These are phyloP conservation scores for Helichrysum umbraculigerum DNA, from an alignment of 129 eudicot genomes.

Conservation along the genomic window DNA sequence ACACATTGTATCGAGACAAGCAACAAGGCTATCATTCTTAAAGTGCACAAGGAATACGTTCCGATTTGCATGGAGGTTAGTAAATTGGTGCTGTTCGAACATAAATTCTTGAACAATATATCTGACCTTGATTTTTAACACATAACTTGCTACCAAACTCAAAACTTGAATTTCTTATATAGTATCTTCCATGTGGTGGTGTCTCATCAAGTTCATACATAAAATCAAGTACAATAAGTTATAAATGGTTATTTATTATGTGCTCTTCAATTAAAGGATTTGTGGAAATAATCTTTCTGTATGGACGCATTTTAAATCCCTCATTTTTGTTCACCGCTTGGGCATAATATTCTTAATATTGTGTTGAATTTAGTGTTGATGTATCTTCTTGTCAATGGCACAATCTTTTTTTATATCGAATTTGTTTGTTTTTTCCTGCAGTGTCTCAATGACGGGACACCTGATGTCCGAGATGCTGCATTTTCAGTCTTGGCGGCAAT, in stretches of 20 bases:
- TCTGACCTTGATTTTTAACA: neutral
- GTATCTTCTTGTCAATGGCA: neutral
- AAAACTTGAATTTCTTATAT: neutral
- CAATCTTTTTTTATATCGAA: neutral
- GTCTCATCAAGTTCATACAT: neutral
- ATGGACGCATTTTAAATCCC: neutral
- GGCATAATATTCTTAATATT: neutral
- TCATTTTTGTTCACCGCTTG: neutral
- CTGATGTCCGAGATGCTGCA: conserved; percentile 99
- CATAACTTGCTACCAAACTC: neutral
- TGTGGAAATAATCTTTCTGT: neutral
- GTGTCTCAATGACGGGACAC: conserved; percentile 98
- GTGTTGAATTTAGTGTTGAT: neutral
- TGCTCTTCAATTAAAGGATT: neutral
- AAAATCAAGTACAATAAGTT: neutral
- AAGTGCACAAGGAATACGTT: conserved; percentile 94
- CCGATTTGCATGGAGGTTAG: conserved; percentile 99
- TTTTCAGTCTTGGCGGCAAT: conserved; percentile 93
- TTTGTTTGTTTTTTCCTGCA: conserved; percentile 32
- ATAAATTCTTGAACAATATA: neutral
- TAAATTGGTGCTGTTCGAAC: conserved; percentile 20
- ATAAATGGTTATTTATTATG: too few relatives aligned
- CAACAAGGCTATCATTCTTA: conserved; percentile 78
- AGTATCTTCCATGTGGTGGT: neutral
- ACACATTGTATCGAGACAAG: conserved; percentile 93